Percentiles rank a stretch among this genome's conserved stretches.
Conservation (phyloP, 23 red algal species). For the Pyropia haitanensis region DNA sequence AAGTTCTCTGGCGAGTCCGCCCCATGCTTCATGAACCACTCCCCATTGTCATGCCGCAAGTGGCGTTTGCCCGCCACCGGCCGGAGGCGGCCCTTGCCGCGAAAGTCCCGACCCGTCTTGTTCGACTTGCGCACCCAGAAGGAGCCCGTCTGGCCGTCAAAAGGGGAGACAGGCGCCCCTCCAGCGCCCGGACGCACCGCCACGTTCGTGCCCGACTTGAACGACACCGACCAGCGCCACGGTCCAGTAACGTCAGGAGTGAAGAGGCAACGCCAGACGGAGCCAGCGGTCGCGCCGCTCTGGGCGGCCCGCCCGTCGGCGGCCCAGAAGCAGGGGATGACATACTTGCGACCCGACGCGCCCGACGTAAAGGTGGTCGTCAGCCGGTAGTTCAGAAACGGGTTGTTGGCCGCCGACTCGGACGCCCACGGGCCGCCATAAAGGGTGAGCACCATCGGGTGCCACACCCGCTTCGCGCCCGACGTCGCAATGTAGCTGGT, state of each 20-base stretch:
- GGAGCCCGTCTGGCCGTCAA: constrained; percentile 23
- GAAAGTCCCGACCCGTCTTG: constrained; percentile 11
- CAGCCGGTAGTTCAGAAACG: constrained; percentile 31
- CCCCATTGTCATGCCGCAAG: constrained; percentile 25
- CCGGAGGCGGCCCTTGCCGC: constrained; percentile 32
- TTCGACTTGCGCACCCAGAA: constrained; percentile 12
- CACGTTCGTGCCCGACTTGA: constrained; percentile 14
- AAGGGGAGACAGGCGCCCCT: background rate
- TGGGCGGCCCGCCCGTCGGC: constrained; percentile 40
- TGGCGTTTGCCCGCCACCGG: constrained; percentile 42
- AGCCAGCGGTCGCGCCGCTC: constrained; percentile 18
- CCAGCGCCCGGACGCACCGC: constrained; percentile 10
- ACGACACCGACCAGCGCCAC: constrained; percentile 26
- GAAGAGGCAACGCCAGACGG: constrained; percentile 37
- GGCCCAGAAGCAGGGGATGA: constrained; percentile 35
- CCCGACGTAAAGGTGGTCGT: constrained; percentile 18
- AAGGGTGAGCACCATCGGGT: constrained; percentile 16
- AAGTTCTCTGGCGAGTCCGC: constrained; percentile 42
- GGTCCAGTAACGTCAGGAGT: constrained; percentile 11
- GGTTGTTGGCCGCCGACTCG: constrained; percentile 21
- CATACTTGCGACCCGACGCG: constrained; percentile 8
- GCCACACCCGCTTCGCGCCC: constrained; percentile 14
- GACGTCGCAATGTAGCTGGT: no score
- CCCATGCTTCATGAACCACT: constrained; percentile 32
- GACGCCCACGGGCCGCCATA: constrained; percentile 16